These are phyloP conservation scores for Bruguiera sexangula DNA, from an alignment of 345 rosid genomes.

Conservation along the genomic window DNA sequence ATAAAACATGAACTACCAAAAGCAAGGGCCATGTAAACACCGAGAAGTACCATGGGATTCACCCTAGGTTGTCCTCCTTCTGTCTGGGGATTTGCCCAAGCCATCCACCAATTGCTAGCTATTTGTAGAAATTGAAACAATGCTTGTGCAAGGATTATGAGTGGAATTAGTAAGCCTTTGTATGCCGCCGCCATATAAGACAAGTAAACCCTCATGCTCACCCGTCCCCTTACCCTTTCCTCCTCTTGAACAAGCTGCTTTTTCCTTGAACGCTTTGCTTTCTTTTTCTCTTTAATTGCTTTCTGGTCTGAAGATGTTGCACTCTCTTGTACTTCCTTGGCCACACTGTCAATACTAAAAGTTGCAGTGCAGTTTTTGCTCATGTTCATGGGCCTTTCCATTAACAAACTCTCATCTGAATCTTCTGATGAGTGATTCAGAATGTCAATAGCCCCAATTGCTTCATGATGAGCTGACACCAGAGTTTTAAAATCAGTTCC, in stretches of 20 bases:
- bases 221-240: conserved; percentile 94
- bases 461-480: conserved; percentile 97
- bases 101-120: conserved; percentile 99
- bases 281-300: conserved; percentile 80
- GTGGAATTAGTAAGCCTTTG: conserved; percentile 85
- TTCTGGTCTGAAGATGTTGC: conserved; percentile 74
- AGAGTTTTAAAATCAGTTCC: conserved; percentile 92
- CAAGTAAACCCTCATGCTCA: conserved; percentile 94
- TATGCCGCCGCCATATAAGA: conserved; percentile 99
- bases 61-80: conserved; percentile 89
- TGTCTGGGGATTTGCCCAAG: conserved; percentile 99
- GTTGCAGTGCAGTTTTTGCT: conserved; percentile 49
- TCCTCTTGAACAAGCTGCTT: conserved; percentile 99
- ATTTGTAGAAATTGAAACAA: conserved; percentile 96
- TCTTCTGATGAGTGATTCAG: conserved; percentile 83
- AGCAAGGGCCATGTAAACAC: conserved; percentile 93
- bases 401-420: conserved; percentile 60
- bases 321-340: conserved; percentile 85
- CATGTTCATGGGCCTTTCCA: conserved; percentile 36
- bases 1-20: conserved; percentile 98
- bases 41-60: conserved; percentile 70
- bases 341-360: conserved; percentile 64
- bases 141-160: conserved; percentile 78
- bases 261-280: conserved; percentile 78
- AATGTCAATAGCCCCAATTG: conserved; percentile 97